Evolutionary conservation across 2,329 filamentous ascomycete species (phyloP).

Genomic region (Aureobasidium melanogenum): DNA sequence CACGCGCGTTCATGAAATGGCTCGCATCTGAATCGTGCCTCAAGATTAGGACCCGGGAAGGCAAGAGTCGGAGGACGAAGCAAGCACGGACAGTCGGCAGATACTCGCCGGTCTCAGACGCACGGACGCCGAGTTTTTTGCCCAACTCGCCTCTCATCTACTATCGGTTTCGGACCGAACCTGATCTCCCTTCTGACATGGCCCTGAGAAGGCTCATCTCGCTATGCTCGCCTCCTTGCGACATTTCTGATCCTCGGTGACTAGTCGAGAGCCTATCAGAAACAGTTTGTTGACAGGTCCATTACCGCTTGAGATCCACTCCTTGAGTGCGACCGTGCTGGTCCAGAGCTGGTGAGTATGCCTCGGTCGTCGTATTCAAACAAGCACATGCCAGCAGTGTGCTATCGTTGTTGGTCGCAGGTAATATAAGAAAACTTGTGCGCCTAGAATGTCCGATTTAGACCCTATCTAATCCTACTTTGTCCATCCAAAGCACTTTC

Average conservation of each 20-base stretch:
- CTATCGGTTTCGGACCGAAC: constrained; percentile 2
- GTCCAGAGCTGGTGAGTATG: neutral
- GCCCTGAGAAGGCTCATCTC: neutral
- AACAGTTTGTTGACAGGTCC: neutral
- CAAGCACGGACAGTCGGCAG: neutral
- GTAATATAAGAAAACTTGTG: neutral
- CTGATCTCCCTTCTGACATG: neutral
- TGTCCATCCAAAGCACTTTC: neutral
- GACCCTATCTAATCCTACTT: neutral
- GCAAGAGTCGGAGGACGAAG: neutral
- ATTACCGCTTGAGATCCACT: neutral
- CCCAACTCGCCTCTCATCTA: neutral
- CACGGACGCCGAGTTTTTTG: neutral
- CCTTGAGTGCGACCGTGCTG: neutral
- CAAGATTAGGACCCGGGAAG: neutral
- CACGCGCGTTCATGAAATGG: neutral
- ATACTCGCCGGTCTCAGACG: neutral
- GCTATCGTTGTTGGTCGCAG: neutral
- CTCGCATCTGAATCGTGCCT: neutral
- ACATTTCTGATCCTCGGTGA: neutral
- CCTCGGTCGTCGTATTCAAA: neutral
- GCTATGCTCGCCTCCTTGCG: neutral
- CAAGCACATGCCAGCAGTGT: neutral
- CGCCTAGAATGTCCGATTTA: neutral
- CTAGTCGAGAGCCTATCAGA: neutral